These are phyloP conservation scores for Dioscorea cayenensis DNA, from an alignment of 116 monocot species.

Conservation along the genomic window DNA sequence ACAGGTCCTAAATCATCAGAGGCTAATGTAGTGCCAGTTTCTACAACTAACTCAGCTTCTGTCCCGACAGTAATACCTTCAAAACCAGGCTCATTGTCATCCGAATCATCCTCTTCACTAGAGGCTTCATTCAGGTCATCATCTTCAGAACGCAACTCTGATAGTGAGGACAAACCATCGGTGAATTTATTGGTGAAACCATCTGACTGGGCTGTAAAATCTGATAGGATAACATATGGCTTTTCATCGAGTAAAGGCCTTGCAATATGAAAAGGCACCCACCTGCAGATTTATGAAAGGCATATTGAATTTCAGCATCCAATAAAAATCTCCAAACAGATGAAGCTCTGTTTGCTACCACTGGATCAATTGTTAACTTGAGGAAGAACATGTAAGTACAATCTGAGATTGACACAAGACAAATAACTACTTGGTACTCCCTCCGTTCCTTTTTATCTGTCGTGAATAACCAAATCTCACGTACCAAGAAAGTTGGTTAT, in stretches of 20 bases:
- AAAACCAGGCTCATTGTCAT: constrained; percentile 22
- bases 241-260: constrained; percentile 67
- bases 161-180: not conserved
- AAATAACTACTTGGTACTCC: not conserved
- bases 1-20: constrained; percentile 2
- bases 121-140: constrained; percentile 14
- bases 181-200: constrained; percentile 7
- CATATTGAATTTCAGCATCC: not conserved
- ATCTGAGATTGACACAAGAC: not conserved
- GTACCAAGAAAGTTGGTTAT: too few species aligned
- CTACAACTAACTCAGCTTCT: constrained; percentile 16
- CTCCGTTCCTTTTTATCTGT: too few species aligned
- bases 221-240: constrained; percentile 69
- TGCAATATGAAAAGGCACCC: constrained; percentile 74
- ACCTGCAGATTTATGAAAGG: constrained; percentile 32
- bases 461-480: too few species aligned
- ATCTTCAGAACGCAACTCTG: constrained; percentile 6
- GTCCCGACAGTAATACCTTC: constrained; percentile 15
- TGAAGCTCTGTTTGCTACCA: not conserved
- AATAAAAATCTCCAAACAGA: not conserved
- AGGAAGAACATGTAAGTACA: not conserved
- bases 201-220: constrained; percentile 26
- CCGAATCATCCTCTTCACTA: constrained; percentile 28
- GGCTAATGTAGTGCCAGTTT: constrained; percentile 3
- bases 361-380: not conserved